These are phyloP conservation scores for Fusarium irregulare DNA, from an alignment of 2,329 filamentous ascomycete species.

Conservation along the genomic window DNA sequence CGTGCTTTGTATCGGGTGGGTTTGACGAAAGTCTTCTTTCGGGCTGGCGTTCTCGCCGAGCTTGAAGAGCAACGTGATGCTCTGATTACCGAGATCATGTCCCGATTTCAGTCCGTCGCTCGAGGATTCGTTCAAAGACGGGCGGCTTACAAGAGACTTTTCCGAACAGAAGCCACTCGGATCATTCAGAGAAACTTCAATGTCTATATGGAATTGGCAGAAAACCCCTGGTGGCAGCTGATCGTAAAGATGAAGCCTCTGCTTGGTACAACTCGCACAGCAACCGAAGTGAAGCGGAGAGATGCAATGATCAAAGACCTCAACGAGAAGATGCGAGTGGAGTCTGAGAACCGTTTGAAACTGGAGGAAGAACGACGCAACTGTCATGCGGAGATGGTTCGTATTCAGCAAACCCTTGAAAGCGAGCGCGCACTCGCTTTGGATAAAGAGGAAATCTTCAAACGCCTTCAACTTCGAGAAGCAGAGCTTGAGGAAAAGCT, in stretches of 20 bases:
- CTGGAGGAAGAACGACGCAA: constrained; percentile 92
- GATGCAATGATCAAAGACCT: constrained; percentile 93
- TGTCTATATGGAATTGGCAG: constrained; percentile 87
- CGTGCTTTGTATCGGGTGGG: constrained; percentile 90
- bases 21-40: constrained; percentile 97
- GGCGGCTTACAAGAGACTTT: constrained; percentile 90
- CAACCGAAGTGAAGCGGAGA: constrained; percentile 91
- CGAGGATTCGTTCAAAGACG: constrained; percentile 90
- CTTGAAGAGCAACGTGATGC: constrained; percentile 95
- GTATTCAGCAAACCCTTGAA: constrained; percentile 93
- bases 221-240: constrained; percentile 97
- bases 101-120: constrained; percentile 90
- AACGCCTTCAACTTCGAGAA: constrained; percentile 92
- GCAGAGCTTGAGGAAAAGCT: constrained; percentile 93
- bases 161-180: constrained; percentile 91
- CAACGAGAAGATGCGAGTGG: constrained; percentile 83
- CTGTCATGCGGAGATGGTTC: constrained; percentile 85
- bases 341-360: constrained; percentile 78
- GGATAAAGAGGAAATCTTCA: constrained; percentile 99
- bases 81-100: constrained; percentile 93
- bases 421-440: constrained; percentile 94
- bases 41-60: constrained; percentile 94
- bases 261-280: constrained; percentile 89
- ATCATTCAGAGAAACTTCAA: constrained; percentile 97
- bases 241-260: constrained; percentile 96